phyloP scores from a whole-genome alignment of 306 rosid genomes.

The Malus domestica region ASM211411v1 NC_041800.1:30277233-30277732 shows the following conservation, averaged over 20 bases:
- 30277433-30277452: background rate
- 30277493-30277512: slow-evolving; percentile 88
- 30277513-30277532: slow-evolving; percentile 85
- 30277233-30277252: too few species aligned
- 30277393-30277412: background rate
- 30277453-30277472: background rate
- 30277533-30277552: slow-evolving; percentile 98
- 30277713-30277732: slow-evolving; percentile 86
- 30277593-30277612: slow-evolving; percentile 74
- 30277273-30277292: too few species aligned
- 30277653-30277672: slow-evolving; percentile 51
- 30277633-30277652: slow-evolving; percentile 68
- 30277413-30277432: background rate
- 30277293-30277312: background rate
- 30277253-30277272: too few species aligned
- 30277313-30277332: too few species aligned
- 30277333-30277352: background rate
- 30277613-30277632: slow-evolving; percentile 63
- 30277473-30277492: background rate
- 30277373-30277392: background rate
- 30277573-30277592: slow-evolving; percentile 53
- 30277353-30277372: background rate
- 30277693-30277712: slow-evolving; percentile 67
- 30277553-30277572: slow-evolving; percentile 36
- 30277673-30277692: slow-evolving; percentile 87